Evolutionary conservation across 805 yeast species (phyloP).

Genomic region (Candida krabiensis): DNA sequence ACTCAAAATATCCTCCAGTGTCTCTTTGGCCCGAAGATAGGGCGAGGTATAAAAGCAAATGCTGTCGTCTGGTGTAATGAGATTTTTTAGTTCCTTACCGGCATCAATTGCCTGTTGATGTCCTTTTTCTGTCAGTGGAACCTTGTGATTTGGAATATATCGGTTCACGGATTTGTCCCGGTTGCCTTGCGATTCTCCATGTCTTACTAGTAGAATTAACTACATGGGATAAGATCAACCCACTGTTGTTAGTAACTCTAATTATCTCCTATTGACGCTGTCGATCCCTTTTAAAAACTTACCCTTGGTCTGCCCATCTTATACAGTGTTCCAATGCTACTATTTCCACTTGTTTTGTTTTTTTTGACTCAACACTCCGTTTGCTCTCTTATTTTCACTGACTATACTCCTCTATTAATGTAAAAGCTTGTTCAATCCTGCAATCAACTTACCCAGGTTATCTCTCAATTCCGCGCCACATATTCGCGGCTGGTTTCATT

Average conservation of each 20-base stretch:
- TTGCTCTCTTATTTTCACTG: background rate
- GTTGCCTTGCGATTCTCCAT: conserved; percentile 93
- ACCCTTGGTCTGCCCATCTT: conserved; percentile 44
- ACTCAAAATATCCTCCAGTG: conserved; percentile 67
- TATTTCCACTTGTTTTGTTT: too few species aligned
- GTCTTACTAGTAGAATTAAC: conserved; percentile 77
- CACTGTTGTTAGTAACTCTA: conserved; percentile 15
- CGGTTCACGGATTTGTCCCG: conserved; percentile 80
- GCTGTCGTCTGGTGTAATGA: conserved; percentile 45
- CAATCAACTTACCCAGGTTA: background rate
- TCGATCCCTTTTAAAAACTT: conserved; percentile 20
- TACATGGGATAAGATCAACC: conserved; percentile 16
- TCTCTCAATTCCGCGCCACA: background rate
- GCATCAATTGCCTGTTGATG: conserved; percentile 62
- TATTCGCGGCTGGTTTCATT: background rate
- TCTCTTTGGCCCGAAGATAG: conserved; percentile 79
- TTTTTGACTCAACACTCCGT: too few species aligned
- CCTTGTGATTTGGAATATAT: conserved; percentile 75
- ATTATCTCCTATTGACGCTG: too few species aligned
- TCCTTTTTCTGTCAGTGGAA: conserved; percentile 72
- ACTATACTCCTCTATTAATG: too few species aligned
- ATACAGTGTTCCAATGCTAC: too few species aligned
- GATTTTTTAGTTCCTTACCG: conserved; percentile 45
- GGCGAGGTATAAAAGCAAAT: conserved; percentile 85
- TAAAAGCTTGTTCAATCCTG: too few species aligned